Base-by-base conservation (phyloP, 192 early-diverging fungal genomes). In the Linnemannia zychae region DNA sequence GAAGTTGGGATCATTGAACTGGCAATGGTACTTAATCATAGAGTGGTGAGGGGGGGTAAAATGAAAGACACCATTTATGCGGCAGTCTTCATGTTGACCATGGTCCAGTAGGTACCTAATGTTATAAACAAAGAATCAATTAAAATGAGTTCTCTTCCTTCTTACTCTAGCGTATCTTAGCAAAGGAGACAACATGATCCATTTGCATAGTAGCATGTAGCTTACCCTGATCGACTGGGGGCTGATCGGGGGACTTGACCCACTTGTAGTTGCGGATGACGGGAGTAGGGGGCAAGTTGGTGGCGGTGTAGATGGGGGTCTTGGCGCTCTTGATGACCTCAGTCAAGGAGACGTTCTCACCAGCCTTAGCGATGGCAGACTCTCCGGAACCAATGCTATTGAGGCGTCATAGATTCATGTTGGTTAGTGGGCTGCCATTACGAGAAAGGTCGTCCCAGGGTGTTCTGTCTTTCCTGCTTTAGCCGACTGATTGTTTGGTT, bases 261-360 rank as follows among this genome's bases (percentile, higher is more conserved):
- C 88, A 89, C 69, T 92, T 90, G 86, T 90, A 90, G 79, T 88
- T 89, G 13, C 73, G 75, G 57, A 77, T 70, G 34, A 89, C 88
- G 37, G 93, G 93, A 18, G 84, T 82, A 11, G 93, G 93, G n/a
- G 93, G 93, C 87, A 92, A 74, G 47, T 87, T 92, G 16, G 85
- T 65, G 34, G 88, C 72, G 15, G 89, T 87, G 76, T 90, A 93
- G 47, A 93, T 71, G 37, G 92, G 91, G 34, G 87, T 70, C 72
- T 87, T 85, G 67, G 86, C 74, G 70, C 79, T 87, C 53, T 83
- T 78, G 77, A 93, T 83, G 22, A 89, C 89, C 80, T 92, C 93
- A 2, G 85, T 89, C 77, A 89, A 81, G 33, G 84, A 84, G 13
- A 78, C 37, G 24, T 84, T 84, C 83, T 89, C 88, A 9, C 57